Evolutionary conservation across 345 rosid genomes (phyloP).

Genomic region (Brassica carinata): DNA sequence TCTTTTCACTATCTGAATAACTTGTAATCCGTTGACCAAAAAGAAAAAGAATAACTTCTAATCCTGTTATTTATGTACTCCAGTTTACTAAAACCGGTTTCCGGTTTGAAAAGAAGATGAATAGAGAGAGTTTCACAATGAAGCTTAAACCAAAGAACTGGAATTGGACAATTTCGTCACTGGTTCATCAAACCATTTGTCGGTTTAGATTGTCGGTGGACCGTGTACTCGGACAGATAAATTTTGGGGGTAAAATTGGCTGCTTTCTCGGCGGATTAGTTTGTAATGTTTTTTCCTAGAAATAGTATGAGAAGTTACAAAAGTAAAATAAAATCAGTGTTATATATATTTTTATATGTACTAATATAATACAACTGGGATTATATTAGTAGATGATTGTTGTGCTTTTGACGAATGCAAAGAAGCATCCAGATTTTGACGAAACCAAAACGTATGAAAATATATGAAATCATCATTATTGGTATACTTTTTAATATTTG

Average conservation of each 20-base stretch:
- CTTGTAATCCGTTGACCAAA: background rate
- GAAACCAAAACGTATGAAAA: background rate
- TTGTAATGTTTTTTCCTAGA: constrained; percentile 16
- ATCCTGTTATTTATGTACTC: background rate
- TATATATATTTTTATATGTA: background rate
- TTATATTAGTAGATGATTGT: background rate
- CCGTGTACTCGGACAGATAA: constrained; percentile 22
- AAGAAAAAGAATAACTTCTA: background rate
- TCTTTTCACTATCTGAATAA: background rate
- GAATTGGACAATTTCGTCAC: constrained; percentile 2
- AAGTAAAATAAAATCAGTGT: background rate
- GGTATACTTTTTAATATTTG: background rate
- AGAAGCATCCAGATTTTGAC: background rate
- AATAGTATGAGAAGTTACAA: constrained; percentile 33
- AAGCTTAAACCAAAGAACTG: constrained; percentile 16
- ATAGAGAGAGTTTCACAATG: constrained; percentile 39
- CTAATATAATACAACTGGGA: background rate
- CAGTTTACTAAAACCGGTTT: constrained; percentile 57
- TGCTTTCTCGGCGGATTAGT: constrained; percentile 28
- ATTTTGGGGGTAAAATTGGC: background rate
- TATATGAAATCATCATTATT: constrained; percentile 25
- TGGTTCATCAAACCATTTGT: constrained; percentile 30
- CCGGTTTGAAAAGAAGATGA: constrained; percentile 47
- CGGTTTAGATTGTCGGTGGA: constrained; percentile 37
- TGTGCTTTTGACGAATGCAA: background rate